phyloP scores from a whole-genome alignment of 2,329 filamentous ascomycete species.

The Colletotrichum viniferum region DNA sequence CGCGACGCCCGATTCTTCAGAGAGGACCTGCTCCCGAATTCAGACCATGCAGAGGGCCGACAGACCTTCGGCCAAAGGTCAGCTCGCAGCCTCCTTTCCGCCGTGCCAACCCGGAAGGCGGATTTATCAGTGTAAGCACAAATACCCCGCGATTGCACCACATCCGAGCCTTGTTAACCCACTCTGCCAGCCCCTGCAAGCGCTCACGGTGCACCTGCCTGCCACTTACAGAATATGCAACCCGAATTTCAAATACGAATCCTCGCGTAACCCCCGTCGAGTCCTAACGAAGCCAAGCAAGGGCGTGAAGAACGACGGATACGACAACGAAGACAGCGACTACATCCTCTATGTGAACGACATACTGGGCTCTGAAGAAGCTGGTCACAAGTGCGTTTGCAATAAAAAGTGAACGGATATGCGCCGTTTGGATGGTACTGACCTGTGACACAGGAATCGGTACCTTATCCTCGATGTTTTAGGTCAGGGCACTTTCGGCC shows the following conservation, averaged over 20 bases:
- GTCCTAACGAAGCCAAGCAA: slow-evolving; percentile 99
- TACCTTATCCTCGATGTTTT: slow-evolving; percentile 97
- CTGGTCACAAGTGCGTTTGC: slow-evolving; percentile 83
- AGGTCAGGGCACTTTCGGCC: slow-evolving; percentile 96
- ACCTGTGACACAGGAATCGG: slow-evolving; percentile 67
- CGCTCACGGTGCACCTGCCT: slow-evolving; percentile 89
- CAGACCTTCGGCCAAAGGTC: slow-evolving; percentile 81
- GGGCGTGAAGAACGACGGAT: slow-evolving; percentile 97
- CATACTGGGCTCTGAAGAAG: slow-evolving; percentile 96
- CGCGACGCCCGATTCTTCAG: slow-evolving; percentile 54
- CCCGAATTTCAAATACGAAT: slow-evolving; percentile 97
- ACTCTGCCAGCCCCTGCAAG: slow-evolving; percentile 79
- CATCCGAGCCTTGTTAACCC: slow-evolving; percentile 25
- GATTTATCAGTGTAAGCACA: slow-evolving; percentile 87
- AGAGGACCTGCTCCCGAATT: slow-evolving; percentile 86
- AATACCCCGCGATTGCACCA: background rate
- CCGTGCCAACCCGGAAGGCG: slow-evolving; percentile 93
- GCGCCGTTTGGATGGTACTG: slow-evolving; percentile 8
- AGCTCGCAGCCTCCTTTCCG: slow-evolving; percentile 89
- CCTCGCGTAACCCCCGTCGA: slow-evolving; percentile 91
- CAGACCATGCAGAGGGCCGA: slow-evolving; percentile 72
- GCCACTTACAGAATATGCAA: slow-evolving; percentile 99
- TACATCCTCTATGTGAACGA: slow-evolving; percentile 99
- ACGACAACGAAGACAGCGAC: slow-evolving; percentile 98
- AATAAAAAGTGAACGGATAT: background rate